Base-by-base conservation (phyloP, 148 eudicot genomes). In the Vaccinium corymbosum region DNA sequence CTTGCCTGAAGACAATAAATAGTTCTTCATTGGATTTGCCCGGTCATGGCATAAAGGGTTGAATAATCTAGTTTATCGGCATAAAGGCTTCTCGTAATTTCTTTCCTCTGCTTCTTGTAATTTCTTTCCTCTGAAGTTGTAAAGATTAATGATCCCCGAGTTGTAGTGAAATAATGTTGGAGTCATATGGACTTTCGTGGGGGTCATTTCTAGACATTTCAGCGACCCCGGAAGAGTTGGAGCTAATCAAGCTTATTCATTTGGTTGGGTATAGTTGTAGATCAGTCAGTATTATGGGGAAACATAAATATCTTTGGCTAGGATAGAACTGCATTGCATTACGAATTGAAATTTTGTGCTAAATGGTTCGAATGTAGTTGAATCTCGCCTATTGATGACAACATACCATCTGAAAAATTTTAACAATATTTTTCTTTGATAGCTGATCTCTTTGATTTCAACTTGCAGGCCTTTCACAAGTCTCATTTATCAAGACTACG, bases 381-480 rank as follows among this genome's bases (percentile, higher is more conserved):
- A n/a, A 13, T 76, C 29, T 49, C 17, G 49, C 76, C 48, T 35
- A 38, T 49, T 20, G 20, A 11, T 42, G 6, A 46, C 48, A 19
- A 49, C 55, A 51, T 25, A 76, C 1, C 48, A 7, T 8, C 51
- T 20, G 15, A 42, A 27, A 76, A 51, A 16, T 38, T 17, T n/a
- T n/a, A n/a, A n/a, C 22, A n/a, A 73, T 78, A 2, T 55, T n/a
- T 78, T 29, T 78, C 25, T 15, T 55, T 14, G 14, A 6, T 52
- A 27, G 20, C 22, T 55, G 38, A 56, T 55, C 6, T 55, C 13
- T 13, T 51, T 6, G 13, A 50, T 83, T 82, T 82, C 64, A 84
- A 62, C 80, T 20, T 86, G 83, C 88, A 95, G 98, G 95, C 93
- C 85, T 96, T 96, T 91, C 99, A 96, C 89, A 96, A 96, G 90